phyloP scores from a whole-genome alignment of 1,284 basidiomycete species.

The Coniophora puteana region DNA sequence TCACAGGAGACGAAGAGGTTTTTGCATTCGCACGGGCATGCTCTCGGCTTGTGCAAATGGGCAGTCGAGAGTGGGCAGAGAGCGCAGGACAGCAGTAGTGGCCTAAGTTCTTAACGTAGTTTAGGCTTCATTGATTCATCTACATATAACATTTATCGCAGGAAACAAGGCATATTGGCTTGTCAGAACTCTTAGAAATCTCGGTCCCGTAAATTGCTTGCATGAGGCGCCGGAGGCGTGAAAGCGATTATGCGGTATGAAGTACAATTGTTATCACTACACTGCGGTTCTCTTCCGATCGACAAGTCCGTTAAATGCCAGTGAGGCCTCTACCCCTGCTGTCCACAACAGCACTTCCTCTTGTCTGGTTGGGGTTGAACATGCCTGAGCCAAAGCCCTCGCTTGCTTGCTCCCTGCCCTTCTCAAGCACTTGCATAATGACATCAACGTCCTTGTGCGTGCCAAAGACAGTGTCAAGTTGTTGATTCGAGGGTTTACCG shows the following conservation, averaged over 20 bases:
- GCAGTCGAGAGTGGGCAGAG: conserved; percentile 81
- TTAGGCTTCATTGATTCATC: too few relatives aligned
- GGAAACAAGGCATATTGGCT: too few relatives aligned
- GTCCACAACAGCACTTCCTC: conserved; percentile 40
- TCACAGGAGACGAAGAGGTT: conserved; percentile 90
- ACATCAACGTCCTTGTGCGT: conserved; percentile 65
- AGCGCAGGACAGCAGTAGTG: conserved; percentile 37
- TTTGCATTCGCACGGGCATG: conserved; percentile 95
- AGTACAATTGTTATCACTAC: too few relatives aligned
- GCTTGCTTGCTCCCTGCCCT: conserved; percentile 52
- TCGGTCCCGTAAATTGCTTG: too few relatives aligned
- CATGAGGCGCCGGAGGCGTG: too few relatives aligned
- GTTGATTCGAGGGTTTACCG: conserved; percentile 69
- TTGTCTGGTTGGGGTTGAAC: conserved; percentile 25
- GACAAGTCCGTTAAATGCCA: conserved; percentile 28
- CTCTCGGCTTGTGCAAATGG: conserved; percentile 89
- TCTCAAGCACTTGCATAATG: conserved; percentile 52
- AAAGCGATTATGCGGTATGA: too few relatives aligned
- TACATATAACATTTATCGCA: too few relatives aligned
- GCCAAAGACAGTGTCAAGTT: conserved; percentile 69
- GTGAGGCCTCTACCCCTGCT: conserved; percentile 34
- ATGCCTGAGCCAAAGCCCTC: conserved; percentile 36
- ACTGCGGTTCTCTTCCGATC: too few relatives aligned
- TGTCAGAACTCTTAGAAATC: too few relatives aligned
- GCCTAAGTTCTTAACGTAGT: too few relatives aligned